Conservation (phyloP, 2,329 filamentous ascomycete species). For the Elsinoe perseae region DNA sequence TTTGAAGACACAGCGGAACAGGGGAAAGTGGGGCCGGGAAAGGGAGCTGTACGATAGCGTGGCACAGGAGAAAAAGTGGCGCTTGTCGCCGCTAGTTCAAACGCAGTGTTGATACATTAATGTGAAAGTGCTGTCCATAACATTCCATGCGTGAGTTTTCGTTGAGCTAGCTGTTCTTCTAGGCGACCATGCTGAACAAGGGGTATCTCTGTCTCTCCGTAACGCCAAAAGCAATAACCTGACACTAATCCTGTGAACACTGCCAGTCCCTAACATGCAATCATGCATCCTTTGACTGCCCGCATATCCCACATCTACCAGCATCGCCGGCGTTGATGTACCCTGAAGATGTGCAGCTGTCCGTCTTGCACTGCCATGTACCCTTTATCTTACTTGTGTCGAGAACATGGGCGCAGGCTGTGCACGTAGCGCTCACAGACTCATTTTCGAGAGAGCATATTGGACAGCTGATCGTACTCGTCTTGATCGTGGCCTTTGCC, state of each 20-base stretch:
- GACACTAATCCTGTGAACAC: neutral
- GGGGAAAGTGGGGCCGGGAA: neutral
- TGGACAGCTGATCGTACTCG: conserved; percentile 38
- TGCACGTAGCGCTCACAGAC: conserved; percentile 50
- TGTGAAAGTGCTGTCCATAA: too few species aligned
- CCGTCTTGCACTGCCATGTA: conserved; percentile 57
- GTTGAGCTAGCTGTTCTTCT: too few species aligned
- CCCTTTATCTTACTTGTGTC: conserved; percentile 45
- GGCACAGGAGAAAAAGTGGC: neutral
- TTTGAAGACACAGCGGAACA: too few species aligned
- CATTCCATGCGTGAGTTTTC: too few species aligned
- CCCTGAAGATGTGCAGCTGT: conserved; percentile 45
- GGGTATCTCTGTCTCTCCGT: too few species aligned
- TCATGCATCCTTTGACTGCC: conserved; percentile 25
- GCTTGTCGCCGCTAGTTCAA: neutral
- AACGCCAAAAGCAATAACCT: neutral
- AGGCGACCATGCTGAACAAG: too few species aligned
- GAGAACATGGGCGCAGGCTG: conserved; percentile 63
- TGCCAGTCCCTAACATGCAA: neutral
- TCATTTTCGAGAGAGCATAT: conserved; percentile 64
- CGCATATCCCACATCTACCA: conserved; percentile 63
- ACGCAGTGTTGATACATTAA: too few species aligned
- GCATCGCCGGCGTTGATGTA: conserved; percentile 65
- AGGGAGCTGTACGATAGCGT: neutral
- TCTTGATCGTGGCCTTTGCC: neutral